Evolutionary conservation across 371 early-diverging fungal genomes (phyloP).

Genomic region (Rhizopus microsporus): DNA sequence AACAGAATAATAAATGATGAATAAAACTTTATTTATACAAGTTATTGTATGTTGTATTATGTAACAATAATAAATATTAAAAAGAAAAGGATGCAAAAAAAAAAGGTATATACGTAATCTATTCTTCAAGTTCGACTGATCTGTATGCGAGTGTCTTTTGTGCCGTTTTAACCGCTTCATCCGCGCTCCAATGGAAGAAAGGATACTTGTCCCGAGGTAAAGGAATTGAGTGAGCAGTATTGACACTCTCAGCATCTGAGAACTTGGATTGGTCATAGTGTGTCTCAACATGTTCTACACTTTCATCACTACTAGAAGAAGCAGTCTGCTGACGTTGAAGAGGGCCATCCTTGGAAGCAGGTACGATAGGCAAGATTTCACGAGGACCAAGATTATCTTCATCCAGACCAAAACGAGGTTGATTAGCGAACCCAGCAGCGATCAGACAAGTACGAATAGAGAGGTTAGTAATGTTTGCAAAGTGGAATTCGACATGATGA

Average conservation of each 20-base stretch:
- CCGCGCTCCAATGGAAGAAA: slow-evolving; percentile 53
- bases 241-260: slow-evolving; percentile 18
- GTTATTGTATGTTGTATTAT: too few species aligned
- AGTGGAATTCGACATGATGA: slow-evolving; percentile 54
- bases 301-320: not conserved
- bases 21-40: too few species aligned
- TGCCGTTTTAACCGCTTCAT: slow-evolving; percentile 50
- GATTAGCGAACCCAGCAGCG: slow-evolving; percentile 47
- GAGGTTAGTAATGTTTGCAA: slow-evolving; percentile 42
- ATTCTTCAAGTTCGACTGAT: not conserved
- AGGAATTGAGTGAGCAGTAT: slow-evolving; percentile 28
- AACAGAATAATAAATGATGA: too few species aligned
- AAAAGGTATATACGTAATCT: too few species aligned
- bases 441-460: slow-evolving; percentile 43
- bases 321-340: not conserved
- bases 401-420: slow-evolving; percentile 18
- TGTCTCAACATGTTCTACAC: not conserved
- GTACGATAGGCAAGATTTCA: slow-evolving; percentile 41
- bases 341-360: slow-evolving; percentile 42
- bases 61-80: too few species aligned
- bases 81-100: too few species aligned
- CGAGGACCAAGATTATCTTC: not conserved
- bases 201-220: slow-evolving; percentile 47
- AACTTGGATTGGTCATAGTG: not conserved
- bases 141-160: slow-evolving; percentile 6